Base-by-base conservation (phyloP, 805 yeast species). In the Limtongozyma cylindracea region DNA sequence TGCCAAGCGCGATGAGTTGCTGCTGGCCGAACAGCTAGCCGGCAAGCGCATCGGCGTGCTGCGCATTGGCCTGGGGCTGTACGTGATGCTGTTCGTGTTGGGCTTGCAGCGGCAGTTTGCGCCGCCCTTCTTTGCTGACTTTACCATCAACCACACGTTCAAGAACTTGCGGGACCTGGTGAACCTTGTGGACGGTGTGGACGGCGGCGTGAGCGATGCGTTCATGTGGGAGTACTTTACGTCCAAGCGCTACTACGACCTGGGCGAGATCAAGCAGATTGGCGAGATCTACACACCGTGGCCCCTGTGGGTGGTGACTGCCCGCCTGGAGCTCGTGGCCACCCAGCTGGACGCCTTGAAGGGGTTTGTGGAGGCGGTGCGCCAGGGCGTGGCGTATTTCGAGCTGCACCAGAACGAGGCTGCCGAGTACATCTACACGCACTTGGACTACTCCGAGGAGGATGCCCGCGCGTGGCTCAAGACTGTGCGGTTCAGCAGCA, bases 191-290 rank as follows among this genome's bases (percentile, higher is more conserved):
- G 35, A 33, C 18, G 27, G 18, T 5, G 53, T 43, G 8, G 45
- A 37, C 11, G 17, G 39, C 3, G 51, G 56, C 12, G 36, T 53
- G 11, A 53, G 69, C 17, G 94, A 80, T 37, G 91, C 84, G 3
- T 80, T 80, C 43, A 73, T 82, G 92, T 80, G 95, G 95, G 95
- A 80, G 37, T 60, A 73, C 43, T 80, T 80, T 50, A 80, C 95
- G 2, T 65, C 82, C 16, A 80, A 80, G 38, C 64, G 62, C 39
- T 80, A 74, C 47, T 77, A 73, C 41, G 93, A 76, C 35, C 56
- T 47, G 24, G 58, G 62, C 11, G 94, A 78, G 34, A 68, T 82
- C 45, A 76, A 72, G 45, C 52, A 61, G 31, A 66, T 80, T 27
- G 95, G 92, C 10, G 76, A 73, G 31, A 78, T 80, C 25, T 74